A percentile compares a stretch with the other conserved stretches of the same genome.
These are phyloP conservation scores for Coemansia sp. DNA, from an alignment of 192 early-diverging fungal genomes.

Conservation along the genomic window DNA sequence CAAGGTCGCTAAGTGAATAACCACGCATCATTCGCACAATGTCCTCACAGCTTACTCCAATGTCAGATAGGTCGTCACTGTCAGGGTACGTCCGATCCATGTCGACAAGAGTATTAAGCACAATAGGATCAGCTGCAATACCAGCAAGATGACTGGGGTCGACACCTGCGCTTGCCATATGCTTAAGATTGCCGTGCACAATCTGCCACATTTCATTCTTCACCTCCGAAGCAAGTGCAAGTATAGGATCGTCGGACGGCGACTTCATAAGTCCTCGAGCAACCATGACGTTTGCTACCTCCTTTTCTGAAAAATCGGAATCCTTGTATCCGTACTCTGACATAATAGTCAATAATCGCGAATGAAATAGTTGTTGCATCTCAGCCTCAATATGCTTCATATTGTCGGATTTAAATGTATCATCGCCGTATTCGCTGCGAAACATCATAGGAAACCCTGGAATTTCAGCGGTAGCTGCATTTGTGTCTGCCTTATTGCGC, in stretches of 20 bases:
- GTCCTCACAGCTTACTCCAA: conserved; percentile 8
- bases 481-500: conserved; percentile 14
- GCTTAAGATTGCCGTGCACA: conserved; percentile 29
- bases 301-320: conserved; percentile 20
- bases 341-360: conserved; percentile 36
- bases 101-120: conserved; percentile 20
- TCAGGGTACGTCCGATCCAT: conserved; percentile 14
- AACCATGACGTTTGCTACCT: conserved; percentile 36
- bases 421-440: conserved; percentile 11
- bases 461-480: neutral
- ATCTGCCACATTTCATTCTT: conserved; percentile 38
- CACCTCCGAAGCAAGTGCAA: conserved; percentile 39
- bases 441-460: conserved; percentile 18
- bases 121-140: conserved; percentile 23
- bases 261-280: conserved; percentile 30
- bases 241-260: conserved; percentile 26
- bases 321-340: conserved; percentile 31
- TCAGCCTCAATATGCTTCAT: conserved; percentile 33
- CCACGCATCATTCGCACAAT: conserved; percentile 15
- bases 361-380: conserved; percentile 34
- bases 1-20: conserved; percentile 12
- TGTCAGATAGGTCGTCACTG: conserved; percentile 8
- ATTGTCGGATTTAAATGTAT: conserved; percentile 16
- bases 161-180: conserved; percentile 21
- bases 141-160: conserved; percentile 25